Evolutionary conservation across 805 yeast genomes (phyloP), one percentile per base, ranked within the genome.

Genomic region (Ogataea henricii): DNA sequence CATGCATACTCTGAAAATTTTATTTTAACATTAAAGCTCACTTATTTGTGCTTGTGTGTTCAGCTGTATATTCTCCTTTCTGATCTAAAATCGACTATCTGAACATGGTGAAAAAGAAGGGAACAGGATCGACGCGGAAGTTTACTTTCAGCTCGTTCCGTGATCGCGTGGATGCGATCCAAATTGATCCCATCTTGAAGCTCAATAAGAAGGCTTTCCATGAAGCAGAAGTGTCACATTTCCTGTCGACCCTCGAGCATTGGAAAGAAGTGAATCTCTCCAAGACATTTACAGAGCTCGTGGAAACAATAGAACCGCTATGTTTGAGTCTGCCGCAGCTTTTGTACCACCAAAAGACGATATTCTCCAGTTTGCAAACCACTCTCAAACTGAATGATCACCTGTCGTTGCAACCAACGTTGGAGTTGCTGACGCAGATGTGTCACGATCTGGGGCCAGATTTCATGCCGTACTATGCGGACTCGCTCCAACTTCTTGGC

Each of bases 371-470:
- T 22, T 43, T 69, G 4, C 58, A 60, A 23, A 72, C 74, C 5
- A 55, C 76, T 4, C 68, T 94, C 30, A 62, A 67, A 14, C 67
- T 71, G 30, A 79, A 83, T 51, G 96, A 94, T 62, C 74, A 75
- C 18, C 71, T 85, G 47, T 81, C 96, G 1, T 68, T 87, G 38
- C 94, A 90, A 64, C 92, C 98, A 3, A 62, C 89, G 23, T 66
- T 89, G 43, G 99, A 94, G 60, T 68, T 87, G 8, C 64, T 90
- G 20, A 79, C 96, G 0, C 96, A 90, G 60, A 85, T 94, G 57
- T 83, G 90, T 34, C 97, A 89, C 58, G 99, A 92, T 70, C 70
- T 92, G 52, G 97, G 97, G 8, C 85, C 92, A 2, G 98, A 92
- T 56, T 94, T 91, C 60, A 77, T 89, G 72, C 56, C 59, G 14